phyloP scores from a whole-genome alignment of 2,329 filamentous ascomycete species.

The Paecilomyces dactylethromorphus region DNA sequence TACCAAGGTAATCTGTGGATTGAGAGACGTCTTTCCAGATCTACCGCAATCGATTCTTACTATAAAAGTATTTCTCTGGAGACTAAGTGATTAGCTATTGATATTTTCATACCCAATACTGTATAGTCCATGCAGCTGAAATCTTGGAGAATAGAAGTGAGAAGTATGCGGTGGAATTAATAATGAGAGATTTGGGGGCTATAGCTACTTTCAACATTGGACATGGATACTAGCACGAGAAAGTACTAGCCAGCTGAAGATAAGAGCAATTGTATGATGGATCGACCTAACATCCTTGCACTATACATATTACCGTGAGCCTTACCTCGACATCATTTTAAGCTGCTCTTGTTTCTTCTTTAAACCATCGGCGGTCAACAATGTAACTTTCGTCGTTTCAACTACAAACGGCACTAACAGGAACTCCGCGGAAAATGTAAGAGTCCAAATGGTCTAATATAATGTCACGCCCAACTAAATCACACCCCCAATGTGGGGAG shows the following conservation, averaged over 20 bases:
- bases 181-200: not conserved
- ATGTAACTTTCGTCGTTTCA: not conserved
- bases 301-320: not conserved
- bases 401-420: not conserved
- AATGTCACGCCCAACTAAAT: slow-evolving; percentile 30
- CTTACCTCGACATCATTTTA: not conserved
- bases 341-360: not conserved
- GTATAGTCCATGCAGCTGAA: not conserved
- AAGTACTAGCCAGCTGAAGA: not conserved
- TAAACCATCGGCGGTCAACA: too few relatives aligned
- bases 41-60: not conserved
- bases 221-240: not conserved
- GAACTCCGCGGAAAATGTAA: slow-evolving; percentile 25
- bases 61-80: not conserved
- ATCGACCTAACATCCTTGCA: not conserved
- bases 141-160: not conserved
- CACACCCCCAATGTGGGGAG: slow-evolving; percentile 21
- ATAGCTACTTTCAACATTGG: not conserved
- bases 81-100: not conserved
- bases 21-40: too few relatives aligned
- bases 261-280: not conserved
- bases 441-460: slow-evolving; percentile 32
- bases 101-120: not conserved
- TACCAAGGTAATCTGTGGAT: too few relatives aligned
- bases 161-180: not conserved